Conservation (phyloP, 2,329 filamentous ascomycete genomes). For the Talaromyces albobiverticillius region DNA sequence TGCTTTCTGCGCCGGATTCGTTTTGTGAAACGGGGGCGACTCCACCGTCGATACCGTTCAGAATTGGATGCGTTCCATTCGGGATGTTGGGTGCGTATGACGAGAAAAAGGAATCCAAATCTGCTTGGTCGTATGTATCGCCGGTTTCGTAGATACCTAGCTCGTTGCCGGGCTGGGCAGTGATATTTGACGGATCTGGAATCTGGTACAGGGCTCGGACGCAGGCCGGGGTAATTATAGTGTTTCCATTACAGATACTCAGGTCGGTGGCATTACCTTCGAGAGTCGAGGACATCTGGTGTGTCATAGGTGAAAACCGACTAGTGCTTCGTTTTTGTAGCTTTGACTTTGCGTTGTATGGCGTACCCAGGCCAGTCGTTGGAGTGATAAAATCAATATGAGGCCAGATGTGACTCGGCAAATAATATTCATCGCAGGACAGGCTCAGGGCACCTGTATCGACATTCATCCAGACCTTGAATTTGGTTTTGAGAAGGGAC, state of each 20-base stretch:
- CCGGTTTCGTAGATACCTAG: slow-evolving; percentile 4
- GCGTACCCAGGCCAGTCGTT: background rate
- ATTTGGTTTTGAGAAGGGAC: slow-evolving; percentile 7
- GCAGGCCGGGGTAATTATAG: slow-evolving; percentile 5
- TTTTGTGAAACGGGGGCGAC: background rate
- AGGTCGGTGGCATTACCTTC: background rate
- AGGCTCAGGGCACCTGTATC: slow-evolving; percentile 1
- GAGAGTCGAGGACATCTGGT: background rate
- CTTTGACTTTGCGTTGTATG: background rate
- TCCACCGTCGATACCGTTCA: slow-evolving; percentile 5
- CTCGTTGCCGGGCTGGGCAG: slow-evolving; percentile 1
- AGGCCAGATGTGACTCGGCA: background rate
- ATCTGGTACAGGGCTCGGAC: slow-evolving; percentile 7
- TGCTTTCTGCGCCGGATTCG: background rate
- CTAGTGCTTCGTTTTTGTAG: background rate
- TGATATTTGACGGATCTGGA: background rate
- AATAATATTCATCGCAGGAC: slow-evolving; percentile 9
- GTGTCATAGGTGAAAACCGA: background rate
- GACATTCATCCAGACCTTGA: slow-evolving; percentile 5
- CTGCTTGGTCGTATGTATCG: slow-evolving; percentile 1
- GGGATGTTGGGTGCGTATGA: background rate
- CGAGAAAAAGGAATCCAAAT: background rate
- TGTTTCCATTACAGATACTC: background rate
- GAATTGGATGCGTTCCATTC: background rate
- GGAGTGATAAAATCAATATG: slow-evolving; percentile 11